Percentiles rank a stretch among this genome's conserved stretches.
These are phyloP conservation scores for Ganoderma sp. DNA, from an alignment of 1,284 basidiomycete species.

Conservation along the genomic window DNA sequence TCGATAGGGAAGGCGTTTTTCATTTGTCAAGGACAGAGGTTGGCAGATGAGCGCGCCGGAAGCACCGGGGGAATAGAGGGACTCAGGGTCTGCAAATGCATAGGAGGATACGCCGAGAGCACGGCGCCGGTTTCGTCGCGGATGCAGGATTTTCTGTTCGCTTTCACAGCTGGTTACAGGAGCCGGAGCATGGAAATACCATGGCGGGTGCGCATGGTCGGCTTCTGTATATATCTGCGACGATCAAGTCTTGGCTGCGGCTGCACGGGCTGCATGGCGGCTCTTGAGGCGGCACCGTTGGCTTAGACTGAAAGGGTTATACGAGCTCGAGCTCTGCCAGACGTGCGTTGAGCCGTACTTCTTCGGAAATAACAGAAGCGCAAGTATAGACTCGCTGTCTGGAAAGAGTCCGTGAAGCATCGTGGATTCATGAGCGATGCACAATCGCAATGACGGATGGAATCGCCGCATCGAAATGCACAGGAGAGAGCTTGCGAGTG, in stretches of 20 bases:
- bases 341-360: background rate
- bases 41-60: constrained; percentile 8
- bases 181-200: background rate
- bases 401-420: background rate
- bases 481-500: background rate
- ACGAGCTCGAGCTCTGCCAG: background rate
- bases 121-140: background rate
- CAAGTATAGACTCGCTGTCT: background rate
- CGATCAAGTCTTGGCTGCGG: background rate
- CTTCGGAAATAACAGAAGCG: background rate
- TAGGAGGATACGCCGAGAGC: background rate
- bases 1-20: background rate
- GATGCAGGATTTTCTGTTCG: background rate
- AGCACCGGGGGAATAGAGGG: constrained; percentile 2
- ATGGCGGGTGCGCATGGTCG: background rate
- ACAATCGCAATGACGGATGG: background rate
- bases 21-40: background rate
- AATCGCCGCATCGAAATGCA: background rate
- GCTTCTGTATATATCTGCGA: background rate
- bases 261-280: background rate
- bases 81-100: background rate
- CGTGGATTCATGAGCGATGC: background rate
- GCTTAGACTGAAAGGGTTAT: constrained; percentile 2
- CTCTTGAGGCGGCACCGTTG: background rate
- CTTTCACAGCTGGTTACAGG: background rate